Evolutionary conservation across 208 protist species (phyloP).

Genomic region (Trypanosoma brucei): DNA sequence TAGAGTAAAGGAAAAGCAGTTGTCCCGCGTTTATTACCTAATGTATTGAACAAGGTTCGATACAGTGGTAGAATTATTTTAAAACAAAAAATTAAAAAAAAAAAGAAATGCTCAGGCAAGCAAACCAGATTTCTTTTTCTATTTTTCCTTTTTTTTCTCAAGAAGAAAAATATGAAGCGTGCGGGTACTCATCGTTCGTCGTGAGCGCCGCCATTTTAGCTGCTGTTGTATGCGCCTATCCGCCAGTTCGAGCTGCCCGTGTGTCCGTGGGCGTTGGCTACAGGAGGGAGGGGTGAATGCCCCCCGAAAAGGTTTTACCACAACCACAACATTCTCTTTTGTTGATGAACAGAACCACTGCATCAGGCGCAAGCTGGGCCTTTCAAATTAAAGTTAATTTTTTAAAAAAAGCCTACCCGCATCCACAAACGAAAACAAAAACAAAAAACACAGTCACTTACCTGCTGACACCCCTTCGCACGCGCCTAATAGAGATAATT

Average conservation of each 20-base stretch:
- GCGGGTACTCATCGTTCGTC: background rate
- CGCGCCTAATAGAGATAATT: too few relatives aligned
- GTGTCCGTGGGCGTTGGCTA: slow-evolving; percentile 11
- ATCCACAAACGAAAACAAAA: background rate
- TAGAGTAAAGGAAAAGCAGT: too few relatives aligned
- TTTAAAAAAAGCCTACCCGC: background rate
- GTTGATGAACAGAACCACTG: background rate
- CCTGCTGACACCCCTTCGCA: too few relatives aligned
- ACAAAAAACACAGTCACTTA: background rate
- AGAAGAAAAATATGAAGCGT: slow-evolving; percentile 11
- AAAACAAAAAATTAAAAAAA: slow-evolving; percentile 8
- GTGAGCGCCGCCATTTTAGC: background rate
- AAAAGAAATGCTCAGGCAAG: slow-evolving; percentile 2
- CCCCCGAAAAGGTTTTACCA: slow-evolving; percentile 25
- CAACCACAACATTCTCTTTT: too few relatives aligned
- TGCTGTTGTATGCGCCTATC: slow-evolving; percentile 15
- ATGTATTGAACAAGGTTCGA: too few relatives aligned
- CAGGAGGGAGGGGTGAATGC: slow-evolving; percentile 23
- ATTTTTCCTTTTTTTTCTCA: too few relatives aligned
- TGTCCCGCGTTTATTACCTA: too few relatives aligned
- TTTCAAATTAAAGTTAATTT: too few relatives aligned
- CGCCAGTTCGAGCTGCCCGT: slow-evolving; percentile 30
- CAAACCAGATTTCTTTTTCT: too few relatives aligned
- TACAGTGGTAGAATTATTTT: background rate
- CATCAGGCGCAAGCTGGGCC: background rate